Evolutionary conservation across 768 basidiomycete species (phyloP).

Genomic region (Imleria badia): DNA sequence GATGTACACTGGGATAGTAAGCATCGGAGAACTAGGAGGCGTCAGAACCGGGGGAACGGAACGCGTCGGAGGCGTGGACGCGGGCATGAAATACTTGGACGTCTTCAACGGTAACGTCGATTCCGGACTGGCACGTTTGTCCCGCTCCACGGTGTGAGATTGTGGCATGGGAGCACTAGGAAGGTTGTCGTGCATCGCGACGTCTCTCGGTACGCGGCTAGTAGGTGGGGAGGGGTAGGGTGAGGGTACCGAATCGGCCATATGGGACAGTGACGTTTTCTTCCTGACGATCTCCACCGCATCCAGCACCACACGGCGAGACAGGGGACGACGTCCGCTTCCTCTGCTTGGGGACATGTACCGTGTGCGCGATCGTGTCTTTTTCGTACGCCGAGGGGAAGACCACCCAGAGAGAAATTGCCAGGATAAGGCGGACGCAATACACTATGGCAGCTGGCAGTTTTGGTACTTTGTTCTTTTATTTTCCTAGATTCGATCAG

Average conservation of each 20-base stretch:
- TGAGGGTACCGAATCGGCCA: neutral
- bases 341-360: neutral
- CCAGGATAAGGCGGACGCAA: too few species aligned
- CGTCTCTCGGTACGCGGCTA: neutral
- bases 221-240: conserved; percentile 8
- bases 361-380: neutral
- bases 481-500: too few species aligned
- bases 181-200: too few species aligned
- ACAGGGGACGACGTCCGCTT: neutral
- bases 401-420: neutral
- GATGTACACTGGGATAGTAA: conserved; percentile 2
- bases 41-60: neutral
- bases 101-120: neutral
- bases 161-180: neutral
- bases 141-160: neutral
- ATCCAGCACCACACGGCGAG: conserved; percentile 14
- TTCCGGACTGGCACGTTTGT: neutral
- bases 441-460: too few species aligned
- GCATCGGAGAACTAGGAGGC: conserved; percentile 2
- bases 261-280: neutral
- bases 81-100: conserved; percentile 22
- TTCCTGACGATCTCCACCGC: conserved; percentile 19
- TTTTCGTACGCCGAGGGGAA: neutral
- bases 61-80: neutral
- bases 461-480: too few species aligned